Conservation (phyloP, 2,329 filamentous ascomycete species). For the Didymella pinodella region DNA sequence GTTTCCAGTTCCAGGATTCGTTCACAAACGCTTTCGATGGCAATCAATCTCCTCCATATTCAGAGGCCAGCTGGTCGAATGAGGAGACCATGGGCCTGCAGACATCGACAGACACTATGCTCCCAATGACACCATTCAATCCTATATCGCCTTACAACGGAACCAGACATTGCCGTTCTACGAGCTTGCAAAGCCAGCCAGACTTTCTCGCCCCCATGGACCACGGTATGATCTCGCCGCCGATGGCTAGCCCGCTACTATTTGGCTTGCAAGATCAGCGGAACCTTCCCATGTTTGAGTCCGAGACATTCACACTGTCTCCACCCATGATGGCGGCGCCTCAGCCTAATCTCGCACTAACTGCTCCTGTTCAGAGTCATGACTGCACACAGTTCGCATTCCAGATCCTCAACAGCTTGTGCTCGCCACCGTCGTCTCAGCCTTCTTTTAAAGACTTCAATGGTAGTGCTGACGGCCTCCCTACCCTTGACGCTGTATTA, state of each 20-base stretch:
- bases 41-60: constrained; percentile 46
- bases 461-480: constrained; percentile 34
- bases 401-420: constrained; percentile 46
- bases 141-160: constrained; percentile 28
- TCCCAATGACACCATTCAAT: constrained; percentile 38
- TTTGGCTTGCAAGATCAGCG: constrained; percentile 38
- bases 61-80: constrained; percentile 45
- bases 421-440: constrained; percentile 41
- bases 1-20: constrained; percentile 47
- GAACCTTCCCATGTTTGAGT: constrained; percentile 26
- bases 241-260: constrained; percentile 36
- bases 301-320: constrained; percentile 17
- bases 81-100: constrained; percentile 46
- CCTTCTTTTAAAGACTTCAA: constrained; percentile 38
- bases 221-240: constrained; percentile 32
- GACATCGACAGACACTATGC: constrained; percentile 37
- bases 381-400: constrained; percentile 50
- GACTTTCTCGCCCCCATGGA: constrained; percentile 42
- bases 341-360: constrained; percentile 39
- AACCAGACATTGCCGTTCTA: constrained; percentile 37
- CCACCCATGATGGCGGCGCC: constrained; percentile 32
- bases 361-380: constrained; percentile 36
- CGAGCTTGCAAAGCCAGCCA: constrained; percentile 44
- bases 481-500: constrained; percentile 43
- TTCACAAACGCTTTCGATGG: constrained; percentile 43